A percentile compares a stretch with the other conserved stretches of the same genome.
These are phyloP conservation scores for Balamuthia mandrillaris DNA, from an alignment of 208 protist genomes.

Conservation along the genomic window DNA sequence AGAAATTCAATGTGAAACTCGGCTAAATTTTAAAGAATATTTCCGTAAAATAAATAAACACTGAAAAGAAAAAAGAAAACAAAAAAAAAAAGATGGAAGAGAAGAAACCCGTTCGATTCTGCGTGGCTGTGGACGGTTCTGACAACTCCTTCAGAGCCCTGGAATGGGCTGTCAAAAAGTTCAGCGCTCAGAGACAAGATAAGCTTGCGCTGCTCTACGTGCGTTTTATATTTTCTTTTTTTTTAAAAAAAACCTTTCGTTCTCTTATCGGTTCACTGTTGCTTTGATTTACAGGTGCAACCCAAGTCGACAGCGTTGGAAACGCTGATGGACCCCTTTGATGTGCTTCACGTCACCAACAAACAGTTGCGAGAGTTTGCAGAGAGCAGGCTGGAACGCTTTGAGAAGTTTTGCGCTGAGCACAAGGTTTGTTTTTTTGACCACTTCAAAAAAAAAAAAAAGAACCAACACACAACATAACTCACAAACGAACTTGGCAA, in stretches of 20 bases:
- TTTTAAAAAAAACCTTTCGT: neutral
- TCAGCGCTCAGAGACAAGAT: neutral
- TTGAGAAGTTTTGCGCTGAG: too few species aligned
- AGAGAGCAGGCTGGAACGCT: neutral
- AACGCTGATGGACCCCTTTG: conserved; percentile 16
- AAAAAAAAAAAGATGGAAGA: too few species aligned
- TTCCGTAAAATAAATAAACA: too few species aligned
- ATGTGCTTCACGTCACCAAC: conserved; percentile 26
- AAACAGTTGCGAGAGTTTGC: conserved; percentile 33
- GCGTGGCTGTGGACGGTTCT: neutral
- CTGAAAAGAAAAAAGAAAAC: too few species aligned
- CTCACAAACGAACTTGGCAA: too few species aligned
- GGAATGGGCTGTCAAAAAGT: neutral
- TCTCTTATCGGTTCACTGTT: neutral
- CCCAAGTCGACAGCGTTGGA: neutral
- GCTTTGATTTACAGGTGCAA: neutral
- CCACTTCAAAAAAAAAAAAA: too few species aligned
- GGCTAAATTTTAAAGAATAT: too few species aligned
- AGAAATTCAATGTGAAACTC: too few species aligned
- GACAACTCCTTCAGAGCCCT: conserved; percentile 1
- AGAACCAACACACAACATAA: too few species aligned
- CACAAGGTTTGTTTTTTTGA: too few species aligned
- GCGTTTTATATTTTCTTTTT: neutral
- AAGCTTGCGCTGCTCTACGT: neutral
- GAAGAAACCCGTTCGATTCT: too few species aligned